Evolutionary conservation across 2,329 filamentous ascomycete species (phyloP), one percentile per base, ranked within the genome.

Genomic region (Fusarium sp.): DNA sequence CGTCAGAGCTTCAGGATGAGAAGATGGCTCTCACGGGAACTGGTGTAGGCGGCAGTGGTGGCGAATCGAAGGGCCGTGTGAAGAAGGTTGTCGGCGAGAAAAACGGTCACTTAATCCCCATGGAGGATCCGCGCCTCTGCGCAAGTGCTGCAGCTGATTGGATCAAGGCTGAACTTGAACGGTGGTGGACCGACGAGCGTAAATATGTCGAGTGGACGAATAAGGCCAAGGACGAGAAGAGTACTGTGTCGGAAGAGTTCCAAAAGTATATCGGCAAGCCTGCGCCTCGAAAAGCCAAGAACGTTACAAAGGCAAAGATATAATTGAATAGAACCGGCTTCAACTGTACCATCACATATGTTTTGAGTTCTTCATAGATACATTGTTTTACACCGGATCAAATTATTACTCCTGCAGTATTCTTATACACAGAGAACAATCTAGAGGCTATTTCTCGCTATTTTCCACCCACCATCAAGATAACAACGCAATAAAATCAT

Each of bases 81-180:
- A 83, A 82, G 56, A 84, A 89, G 67, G 84, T 92, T 7, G 81
- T 88, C 17, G 78, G 96, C 9, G 79, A 90, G 26, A 85, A 85
- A 0, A 83, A 85, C 7, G 93, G 94, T 0, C 95, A 98, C 77
- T 78, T 97, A 40, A 87, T 97, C 26, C 91, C 94, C 0, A 92
- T 97, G 87, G 94, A 97, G 78, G 85, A 86, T 38, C 91, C 92
- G 0, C 80, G 73, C 3, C 82, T 87, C 72, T 91, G 89, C 64
- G 94, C 93, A 2, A 81, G 85, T 58, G 77, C 85, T 19, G 84
- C 86, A 0, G 85, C 84, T 0, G 74, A 76, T 24, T 92, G 88
- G 83, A 77, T 92, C 55, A 82, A 77, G 0, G 71, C 74, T n/a
- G 88, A 91, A 74, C 67, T 91, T 65, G 75, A 78, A 40, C 77